Percentiles rank a stretch among this genome's conserved stretches.
These are phyloP conservation scores for Penicillium sp. DNA, from an alignment of 2,329 filamentous ascomycete species.

Conservation along the genomic window DNA sequence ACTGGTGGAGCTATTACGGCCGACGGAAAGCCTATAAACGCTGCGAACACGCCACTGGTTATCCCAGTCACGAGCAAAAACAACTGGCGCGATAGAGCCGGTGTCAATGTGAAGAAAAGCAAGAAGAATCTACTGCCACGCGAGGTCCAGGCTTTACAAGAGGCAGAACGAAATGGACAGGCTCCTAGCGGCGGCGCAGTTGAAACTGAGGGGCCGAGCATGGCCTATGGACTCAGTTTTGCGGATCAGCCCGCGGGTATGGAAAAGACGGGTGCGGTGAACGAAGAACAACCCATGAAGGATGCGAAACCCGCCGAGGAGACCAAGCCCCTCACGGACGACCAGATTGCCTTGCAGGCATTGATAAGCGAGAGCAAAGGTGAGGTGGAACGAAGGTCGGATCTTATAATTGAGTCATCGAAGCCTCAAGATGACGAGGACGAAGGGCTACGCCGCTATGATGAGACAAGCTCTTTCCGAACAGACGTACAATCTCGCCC, in stretches of 20 bases:
- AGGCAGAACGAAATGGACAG: slow-evolving; percentile 35
- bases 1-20: slow-evolving; percentile 37
- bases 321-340: slow-evolving; percentile 47
- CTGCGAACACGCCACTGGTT: slow-evolving; percentile 62
- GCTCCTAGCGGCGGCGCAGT: slow-evolving; percentile 33
- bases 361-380: slow-evolving; percentile 54
- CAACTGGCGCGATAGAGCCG: slow-evolving; percentile 56
- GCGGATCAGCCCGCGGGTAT: slow-evolving; percentile 27
- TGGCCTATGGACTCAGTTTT: slow-evolving; percentile 52
- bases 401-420: slow-evolving; percentile 50
- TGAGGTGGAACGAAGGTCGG: slow-evolving; percentile 39
- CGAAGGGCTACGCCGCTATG: slow-evolving; percentile 24
- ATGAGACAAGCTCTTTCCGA: slow-evolving; percentile 57
- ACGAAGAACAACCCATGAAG: slow-evolving; percentile 28
- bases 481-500: slow-evolving; percentile 67
- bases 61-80: slow-evolving; percentile 76
- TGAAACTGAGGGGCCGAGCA: slow-evolving; percentile 50
- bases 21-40: slow-evolving; percentile 33
- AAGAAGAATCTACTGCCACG: slow-evolving; percentile 58
- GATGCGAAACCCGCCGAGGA: slow-evolving; percentile 20
- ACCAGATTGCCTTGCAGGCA: slow-evolving; percentile 62
- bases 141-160: slow-evolving; percentile 49
- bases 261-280: slow-evolving; percentile 12
- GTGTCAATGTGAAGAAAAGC: slow-evolving; percentile 50
- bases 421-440: slow-evolving; percentile 18